Percentiles rank a stretch among this genome's conserved stretches.
Conservation (phyloP, 2,329 filamentous ascomycete species). For the Aquanectria penicillioides region DNA sequence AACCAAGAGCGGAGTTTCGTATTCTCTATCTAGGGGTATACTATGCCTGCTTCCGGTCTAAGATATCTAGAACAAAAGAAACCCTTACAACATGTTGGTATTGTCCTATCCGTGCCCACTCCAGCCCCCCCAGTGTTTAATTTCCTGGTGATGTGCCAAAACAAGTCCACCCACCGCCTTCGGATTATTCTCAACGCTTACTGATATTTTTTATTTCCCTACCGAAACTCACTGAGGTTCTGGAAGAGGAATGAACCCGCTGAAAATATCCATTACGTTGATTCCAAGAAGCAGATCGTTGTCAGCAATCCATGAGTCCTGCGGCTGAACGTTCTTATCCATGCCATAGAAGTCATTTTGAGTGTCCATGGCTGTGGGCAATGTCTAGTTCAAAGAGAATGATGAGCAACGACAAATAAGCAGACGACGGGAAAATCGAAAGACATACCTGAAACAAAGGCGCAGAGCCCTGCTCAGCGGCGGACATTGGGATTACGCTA, state of each 20-base stretch:
- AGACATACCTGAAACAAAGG: conserved; percentile 7
- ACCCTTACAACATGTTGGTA: too few species aligned
- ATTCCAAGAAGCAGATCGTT: conserved; percentile 32
- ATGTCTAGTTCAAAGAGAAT: neutral
- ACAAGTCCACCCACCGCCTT: too few species aligned
- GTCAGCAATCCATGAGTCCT: conserved; percentile 28
- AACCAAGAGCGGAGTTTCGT: too few species aligned
- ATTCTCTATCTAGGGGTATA: too few species aligned
- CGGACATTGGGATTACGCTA: neutral
- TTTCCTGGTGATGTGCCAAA: too few species aligned
- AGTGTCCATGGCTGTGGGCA: neutral
- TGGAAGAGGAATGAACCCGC: conserved; percentile 15
- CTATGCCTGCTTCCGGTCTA: too few species aligned
- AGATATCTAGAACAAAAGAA: too few species aligned
- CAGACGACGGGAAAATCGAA: neutral
- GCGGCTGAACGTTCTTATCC: conserved; percentile 16
- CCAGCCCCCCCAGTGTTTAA: too few species aligned
- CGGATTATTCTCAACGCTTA: too few species aligned
- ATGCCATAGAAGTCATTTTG: neutral
- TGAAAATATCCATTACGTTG: conserved; percentile 38
- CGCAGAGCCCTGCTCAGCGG: neutral
- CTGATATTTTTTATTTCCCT: too few species aligned
- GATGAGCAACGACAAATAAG: neutral
- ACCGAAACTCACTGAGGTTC: conserved; percentile 6
- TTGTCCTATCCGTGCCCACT: too few species aligned